These are phyloP conservation scores for Podosphaera aphanis DNA, from an alignment of 2,329 filamentous ascomycete genomes.

Conservation along the genomic window DNA sequence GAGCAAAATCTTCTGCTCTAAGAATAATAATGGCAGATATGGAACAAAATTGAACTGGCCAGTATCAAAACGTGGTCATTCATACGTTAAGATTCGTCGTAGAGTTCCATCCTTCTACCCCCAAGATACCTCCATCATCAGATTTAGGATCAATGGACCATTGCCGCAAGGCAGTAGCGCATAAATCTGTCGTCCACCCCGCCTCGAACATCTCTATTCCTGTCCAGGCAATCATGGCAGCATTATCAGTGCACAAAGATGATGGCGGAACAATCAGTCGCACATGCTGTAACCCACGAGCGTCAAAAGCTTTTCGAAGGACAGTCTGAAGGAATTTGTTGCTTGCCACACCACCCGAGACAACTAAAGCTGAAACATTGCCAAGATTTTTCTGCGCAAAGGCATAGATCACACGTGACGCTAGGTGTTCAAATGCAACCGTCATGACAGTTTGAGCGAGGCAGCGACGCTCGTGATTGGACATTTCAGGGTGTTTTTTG, in stretches of 20 bases:
- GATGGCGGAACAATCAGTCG: conserved; percentile 51
- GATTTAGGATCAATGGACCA: conserved; percentile 48
- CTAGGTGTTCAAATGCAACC: conserved; percentile 69
- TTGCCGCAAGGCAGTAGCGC: conserved; percentile 34
- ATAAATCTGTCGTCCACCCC: conserved; percentile 43
- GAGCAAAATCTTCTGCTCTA: too few relatives aligned
- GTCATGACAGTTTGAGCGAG: conserved; percentile 57
- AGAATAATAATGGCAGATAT: too few relatives aligned
- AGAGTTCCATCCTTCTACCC: conserved; percentile 26
- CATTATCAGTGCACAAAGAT: conserved; percentile 75
- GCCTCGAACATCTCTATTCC: conserved; percentile 76
- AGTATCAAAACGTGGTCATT: too few relatives aligned
- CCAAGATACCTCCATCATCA: conserved; percentile 44
- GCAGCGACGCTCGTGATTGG: conserved; percentile 34
- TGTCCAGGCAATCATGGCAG: conserved; percentile 91
- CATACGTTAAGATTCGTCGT: too few relatives aligned
- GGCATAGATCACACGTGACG: conserved; percentile 47
- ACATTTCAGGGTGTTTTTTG: conserved; percentile 21
- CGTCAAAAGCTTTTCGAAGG: conserved; percentile 30
- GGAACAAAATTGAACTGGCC: too few relatives aligned
- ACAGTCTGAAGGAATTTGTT: conserved; percentile 59
- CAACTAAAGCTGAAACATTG: conserved; percentile 38
- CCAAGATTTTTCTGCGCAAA: conserved; percentile 22
- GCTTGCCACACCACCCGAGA: conserved; percentile 77
- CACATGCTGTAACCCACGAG: conserved; percentile 39